Conservation (phyloP, 192 early-diverging fungal species). For the Mortierella alpina region DNA sequence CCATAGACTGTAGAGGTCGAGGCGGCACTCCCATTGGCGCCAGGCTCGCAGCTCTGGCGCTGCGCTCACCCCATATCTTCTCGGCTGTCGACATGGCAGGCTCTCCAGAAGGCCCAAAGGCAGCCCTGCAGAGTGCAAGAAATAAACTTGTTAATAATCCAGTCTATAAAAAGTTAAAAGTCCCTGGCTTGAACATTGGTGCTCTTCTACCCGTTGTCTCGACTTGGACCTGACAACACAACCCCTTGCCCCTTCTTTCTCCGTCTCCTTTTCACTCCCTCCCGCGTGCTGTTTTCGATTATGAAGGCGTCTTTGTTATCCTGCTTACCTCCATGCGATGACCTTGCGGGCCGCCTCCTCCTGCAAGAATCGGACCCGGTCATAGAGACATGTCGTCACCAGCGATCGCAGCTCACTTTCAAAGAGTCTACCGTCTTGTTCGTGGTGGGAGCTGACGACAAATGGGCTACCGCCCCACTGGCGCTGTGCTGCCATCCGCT, state of each 20-base stretch:
- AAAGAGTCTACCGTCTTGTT: constrained; percentile 17
- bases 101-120: constrained; percentile 8
- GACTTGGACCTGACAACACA: neutral
- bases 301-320: neutral
- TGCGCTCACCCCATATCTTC: constrained; percentile 16
- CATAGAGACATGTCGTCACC: constrained; percentile 30
- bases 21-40: neutral
- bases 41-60: neutral
- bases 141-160: neutral
- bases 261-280: neutral
- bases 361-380: constrained; percentile 25
- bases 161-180: neutral
- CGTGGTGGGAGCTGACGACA: constrained; percentile 31
- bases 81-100: constrained; percentile 1
- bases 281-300: neutral
- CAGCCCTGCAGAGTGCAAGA: neutral
- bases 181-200: too few species aligned
- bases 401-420: constrained; percentile 29
- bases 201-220: neutral
- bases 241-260: neutral
- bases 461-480: constrained; percentile 46
- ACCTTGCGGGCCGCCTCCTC: constrained; percentile 36
- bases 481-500: constrained; percentile 25
- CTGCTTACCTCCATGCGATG: constrained; percentile 37
- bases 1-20: neutral